Percentiles rank a stretch among this genome's conserved stretches.
Evolutionary conservation across 75 land plant genomes (phyloP).

Genomic region (Cryptomeria japonica): DNA sequence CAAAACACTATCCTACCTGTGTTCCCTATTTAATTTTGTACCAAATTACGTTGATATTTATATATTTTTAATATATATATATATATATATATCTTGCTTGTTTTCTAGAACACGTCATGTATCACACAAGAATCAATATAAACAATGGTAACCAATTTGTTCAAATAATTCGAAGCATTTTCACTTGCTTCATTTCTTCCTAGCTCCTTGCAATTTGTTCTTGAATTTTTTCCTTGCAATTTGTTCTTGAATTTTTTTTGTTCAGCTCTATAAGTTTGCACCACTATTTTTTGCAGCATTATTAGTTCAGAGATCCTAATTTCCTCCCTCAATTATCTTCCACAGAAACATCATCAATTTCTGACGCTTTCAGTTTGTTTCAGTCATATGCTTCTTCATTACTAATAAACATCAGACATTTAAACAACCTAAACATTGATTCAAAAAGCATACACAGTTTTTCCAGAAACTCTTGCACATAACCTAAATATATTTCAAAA

Average conservation of each 20-base stretch:
- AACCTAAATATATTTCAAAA: conserved; percentile 8
- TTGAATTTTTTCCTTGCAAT: background rate
- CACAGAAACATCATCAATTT: background rate
- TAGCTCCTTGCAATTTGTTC: background rate
- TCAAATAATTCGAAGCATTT: background rate
- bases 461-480: no score
- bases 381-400: background rate
- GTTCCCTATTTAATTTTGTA: no score
- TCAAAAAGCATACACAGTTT: no score
- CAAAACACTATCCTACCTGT: no score
- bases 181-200: background rate
- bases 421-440: no score
- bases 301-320: background rate
- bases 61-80: no score
- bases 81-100: background rate
- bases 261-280: background rate
- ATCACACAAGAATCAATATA: background rate
- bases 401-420: background rate
- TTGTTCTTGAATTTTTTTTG: background rate
- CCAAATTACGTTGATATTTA: no score
- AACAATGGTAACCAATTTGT: background rate
- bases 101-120: background rate
- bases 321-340: background rate
- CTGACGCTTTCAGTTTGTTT: background rate
- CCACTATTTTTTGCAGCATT: background rate